Base-by-base conservation (phyloP, 2,329 filamentous ascomycete species). In the Coniochaeta sp. region DNA sequence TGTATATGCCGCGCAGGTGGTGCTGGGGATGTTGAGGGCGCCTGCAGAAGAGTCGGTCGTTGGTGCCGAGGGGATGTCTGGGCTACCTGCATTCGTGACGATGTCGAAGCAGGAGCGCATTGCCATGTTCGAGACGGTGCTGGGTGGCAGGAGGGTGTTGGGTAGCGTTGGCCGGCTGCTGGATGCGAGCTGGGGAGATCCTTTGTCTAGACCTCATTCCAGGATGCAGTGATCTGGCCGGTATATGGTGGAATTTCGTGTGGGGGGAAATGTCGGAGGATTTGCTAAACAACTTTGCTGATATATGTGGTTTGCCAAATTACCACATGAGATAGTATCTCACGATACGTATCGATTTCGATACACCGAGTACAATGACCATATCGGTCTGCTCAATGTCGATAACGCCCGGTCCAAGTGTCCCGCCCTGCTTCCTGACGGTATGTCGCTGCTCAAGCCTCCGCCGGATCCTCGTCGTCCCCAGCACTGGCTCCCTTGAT, bases 1-100 rank as follows among this genome's bases (percentile, higher is more conserved):
- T 64, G 76, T 80, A 0, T 89, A 82, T 62, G 86, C 86, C 2
- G 87, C 87, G 3, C 86, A 90, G 62, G 71, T 73, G 9, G 71
- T 89, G 1, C 67, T 88, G 31, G 69, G 67, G 1, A 63, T 65
- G n/a, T 52, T 82, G 12, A 74, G 73, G 56, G 59, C 58, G 7
- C 67, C 66, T 6, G 60, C 61, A 16, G 58, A 54, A 13, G 31
- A 54, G 27, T 20, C 47, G 30, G 56, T 56, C 9, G 45, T 58
- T 6, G 55, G 53, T 2, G 52, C 33, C 4, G 24, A 45, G 24
- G 18, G 49, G 38, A 1, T 52, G 12, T 72, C 65, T 55, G 79
- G 77, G 1, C 60, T 87, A 20, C 65, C 73, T 1, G 69, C 63
- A 1, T 85, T 89, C 57, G 65, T 87, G 1, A 66, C 68, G 42